phyloP scores from a whole-genome alignment of 140 eudicot species.

The Oenanthe javanica region DNA sequence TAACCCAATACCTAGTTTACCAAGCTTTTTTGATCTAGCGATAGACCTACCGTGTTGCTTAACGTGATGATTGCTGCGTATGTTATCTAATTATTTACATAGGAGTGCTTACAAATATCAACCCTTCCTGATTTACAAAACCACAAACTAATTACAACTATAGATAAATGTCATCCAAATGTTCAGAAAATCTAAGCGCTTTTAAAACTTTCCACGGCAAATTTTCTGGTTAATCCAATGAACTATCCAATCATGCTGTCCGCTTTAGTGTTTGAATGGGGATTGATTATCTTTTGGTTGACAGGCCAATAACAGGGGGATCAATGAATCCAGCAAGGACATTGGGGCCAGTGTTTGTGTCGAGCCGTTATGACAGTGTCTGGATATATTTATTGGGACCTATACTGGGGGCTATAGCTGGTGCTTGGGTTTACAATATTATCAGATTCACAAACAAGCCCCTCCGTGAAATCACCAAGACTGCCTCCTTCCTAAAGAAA shows the following conservation, averaged over 20 bases:
- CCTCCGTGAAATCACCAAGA: slow-evolving; percentile 48
- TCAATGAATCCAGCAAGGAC: slow-evolving; percentile 97
- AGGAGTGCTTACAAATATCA: not conserved
- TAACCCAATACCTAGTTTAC: not conserved
- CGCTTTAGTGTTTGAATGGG: not conserved
- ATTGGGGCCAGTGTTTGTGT: slow-evolving; percentile 74
- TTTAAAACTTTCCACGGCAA: not conserved
- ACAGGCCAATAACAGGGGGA: slow-evolving; percentile 84
- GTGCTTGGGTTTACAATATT: slow-evolving; percentile 72
- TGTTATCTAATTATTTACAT: not conserved
- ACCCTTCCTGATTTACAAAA: not conserved
- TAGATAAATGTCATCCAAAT: not conserved
- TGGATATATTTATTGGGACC: slow-evolving; percentile 81
- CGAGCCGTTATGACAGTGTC: slow-evolving; percentile 39
- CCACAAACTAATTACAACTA: not conserved
- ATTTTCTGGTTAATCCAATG: not conserved
- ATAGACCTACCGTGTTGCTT: slow-evolving; percentile 39
- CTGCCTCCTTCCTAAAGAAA: slow-evolving; percentile 36
- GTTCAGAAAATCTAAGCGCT: not conserved
- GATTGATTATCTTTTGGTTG: not conserved
- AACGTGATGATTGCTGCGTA: slow-evolving; percentile 83
- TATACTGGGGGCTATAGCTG: slow-evolving; percentile 53
- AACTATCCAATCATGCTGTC: not conserved
- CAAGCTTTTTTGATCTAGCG: not conserved
- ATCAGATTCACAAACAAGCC: slow-evolving; percentile 70